Conservation (phyloP, 129 eudicot genomes). For the Cynara cardunculus region DNA sequence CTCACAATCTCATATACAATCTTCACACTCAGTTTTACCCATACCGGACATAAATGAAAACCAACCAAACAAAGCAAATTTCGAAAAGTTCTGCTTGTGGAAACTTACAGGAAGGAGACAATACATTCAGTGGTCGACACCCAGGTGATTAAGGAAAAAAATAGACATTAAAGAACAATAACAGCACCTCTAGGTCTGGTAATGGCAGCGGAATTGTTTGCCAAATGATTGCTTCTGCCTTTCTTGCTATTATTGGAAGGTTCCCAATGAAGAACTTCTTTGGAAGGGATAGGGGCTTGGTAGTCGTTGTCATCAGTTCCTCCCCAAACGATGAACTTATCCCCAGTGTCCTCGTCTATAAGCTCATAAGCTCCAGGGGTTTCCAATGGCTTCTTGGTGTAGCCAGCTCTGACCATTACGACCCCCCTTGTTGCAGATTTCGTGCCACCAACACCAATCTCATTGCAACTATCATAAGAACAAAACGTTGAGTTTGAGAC, state of each 20-base stretch:
- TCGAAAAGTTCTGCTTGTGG: neutral
- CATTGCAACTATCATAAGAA: neutral
- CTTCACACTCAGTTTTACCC: no score
- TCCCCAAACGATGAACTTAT: constrained; percentile 71
- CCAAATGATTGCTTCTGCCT: neutral
- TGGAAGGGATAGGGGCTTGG: constrained; percentile 35
- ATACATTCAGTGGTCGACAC: no score
- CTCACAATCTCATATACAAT: no score
- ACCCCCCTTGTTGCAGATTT: constrained; percentile 8
- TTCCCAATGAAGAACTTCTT: constrained; percentile 49
- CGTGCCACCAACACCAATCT: neutral
- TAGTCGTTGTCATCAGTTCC: constrained; percentile 32
- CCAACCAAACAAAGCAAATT: no score
- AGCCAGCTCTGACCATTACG: constrained; percentile 35
- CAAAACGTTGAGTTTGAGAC: constrained; percentile 4
- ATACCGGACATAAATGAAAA: no score
- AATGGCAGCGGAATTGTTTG: neutral
- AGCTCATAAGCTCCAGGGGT: constrained; percentile 77
- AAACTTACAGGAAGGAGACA: neutral
- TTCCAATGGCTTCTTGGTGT: constrained; percentile 45
- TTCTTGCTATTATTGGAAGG: constrained; percentile 13
- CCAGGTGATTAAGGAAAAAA: neutral
- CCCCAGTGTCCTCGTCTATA: constrained; percentile 61
- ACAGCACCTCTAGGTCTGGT: constrained; percentile 17
- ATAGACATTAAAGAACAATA: neutral